Evolutionary conservation across 129 eudicot genomes (phyloP), one percentile per base, ranked within the genome.

Genomic region (Helianthus tuberosus): DNA sequence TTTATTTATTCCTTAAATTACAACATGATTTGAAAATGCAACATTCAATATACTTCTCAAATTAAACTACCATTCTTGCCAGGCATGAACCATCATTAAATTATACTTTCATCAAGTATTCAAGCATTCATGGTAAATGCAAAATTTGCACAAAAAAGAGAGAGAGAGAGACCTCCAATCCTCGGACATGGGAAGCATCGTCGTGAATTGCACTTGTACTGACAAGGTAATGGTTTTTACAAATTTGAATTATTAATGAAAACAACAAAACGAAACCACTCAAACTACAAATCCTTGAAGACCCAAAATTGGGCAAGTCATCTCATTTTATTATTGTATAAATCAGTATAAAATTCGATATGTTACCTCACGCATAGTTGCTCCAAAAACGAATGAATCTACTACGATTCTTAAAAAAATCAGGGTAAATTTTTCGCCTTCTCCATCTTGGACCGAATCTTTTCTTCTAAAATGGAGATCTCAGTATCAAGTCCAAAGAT

Each of bases 401-500:
- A 25, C 27, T 23, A 50, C 23, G 55, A 71, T 78, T 25, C 54
- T 69, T 46, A 55, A 71, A 39, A 39, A 66, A 64, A 67, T 48
- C 9, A 8, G 41, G n/a, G 29, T 78, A 73, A 79, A 70, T 52
- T 79, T 66, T 85, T 82, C 50, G 57, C 86, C 82, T 94, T 85
- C 51, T 81, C 93, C 82, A 94, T 77, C 77, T 90, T 94, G 17
- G 93, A 89, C 75, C 88, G 85, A 70, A 94, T 84, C 78, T 94
- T 94, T 76, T 90, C 81, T 81, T 88, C 96, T 59, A 94, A 72
- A 5, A 88, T 74, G 5, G 97, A 86, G 0, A 80, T 82, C 51
- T 94, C 96, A 2, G 89, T 88, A 41, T 90, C 97, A 2, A 94
- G 96, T 36, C 85, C 86, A 58, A 84, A 94, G 16, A 94, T 78